Evolutionary conservation across 345 rosid genomes (phyloP).

Genomic region (Isatis tinctoria): DNA sequence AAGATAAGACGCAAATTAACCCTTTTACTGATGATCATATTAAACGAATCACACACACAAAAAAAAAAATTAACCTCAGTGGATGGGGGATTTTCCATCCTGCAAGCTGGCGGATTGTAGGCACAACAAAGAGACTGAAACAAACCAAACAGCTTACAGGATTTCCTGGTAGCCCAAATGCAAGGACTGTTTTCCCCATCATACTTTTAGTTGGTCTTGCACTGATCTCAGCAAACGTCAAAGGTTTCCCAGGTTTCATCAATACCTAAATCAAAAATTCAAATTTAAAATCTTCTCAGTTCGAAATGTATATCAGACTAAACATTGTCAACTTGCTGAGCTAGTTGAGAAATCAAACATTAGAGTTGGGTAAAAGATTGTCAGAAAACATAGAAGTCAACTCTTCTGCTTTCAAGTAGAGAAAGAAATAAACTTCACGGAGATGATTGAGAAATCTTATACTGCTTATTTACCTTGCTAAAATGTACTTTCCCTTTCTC

Average conservation of each 20-base stretch:
- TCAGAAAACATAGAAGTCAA: not conserved
- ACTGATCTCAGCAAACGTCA: slow-evolving; percentile 78
- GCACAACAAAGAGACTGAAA: slow-evolving; percentile 84
- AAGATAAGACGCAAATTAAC: not conserved
- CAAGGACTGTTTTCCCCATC: slow-evolving; percentile 52
- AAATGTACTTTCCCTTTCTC: slow-evolving; percentile 72
- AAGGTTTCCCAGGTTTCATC: slow-evolving; percentile 95
- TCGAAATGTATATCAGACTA: not conserved
- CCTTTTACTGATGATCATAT: not conserved
- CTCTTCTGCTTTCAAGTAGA: not conserved
- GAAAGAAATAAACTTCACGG: not conserved
- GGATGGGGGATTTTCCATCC: slow-evolving; percentile 84
- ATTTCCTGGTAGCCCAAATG: slow-evolving; percentile 97
- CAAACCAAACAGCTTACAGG: slow-evolving; percentile 95
- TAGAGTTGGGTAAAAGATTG: not conserved
- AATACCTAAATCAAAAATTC: slow-evolving; percentile 52
- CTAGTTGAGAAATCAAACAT: not conserved
- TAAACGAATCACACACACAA: not conserved
- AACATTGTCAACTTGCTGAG: slow-evolving; percentile 6
- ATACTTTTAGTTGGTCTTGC: slow-evolving; percentile 35
- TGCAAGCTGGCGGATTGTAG: slow-evolving; percentile 68
- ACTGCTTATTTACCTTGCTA: slow-evolving; percentile 51
- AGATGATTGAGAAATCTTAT: not conserved
- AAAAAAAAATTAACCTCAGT: slow-evolving; percentile 24
- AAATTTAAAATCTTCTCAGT: not conserved